Conservation (phyloP, 140 eudicot genomes). For the Stevia rebaudiana region DNA sequence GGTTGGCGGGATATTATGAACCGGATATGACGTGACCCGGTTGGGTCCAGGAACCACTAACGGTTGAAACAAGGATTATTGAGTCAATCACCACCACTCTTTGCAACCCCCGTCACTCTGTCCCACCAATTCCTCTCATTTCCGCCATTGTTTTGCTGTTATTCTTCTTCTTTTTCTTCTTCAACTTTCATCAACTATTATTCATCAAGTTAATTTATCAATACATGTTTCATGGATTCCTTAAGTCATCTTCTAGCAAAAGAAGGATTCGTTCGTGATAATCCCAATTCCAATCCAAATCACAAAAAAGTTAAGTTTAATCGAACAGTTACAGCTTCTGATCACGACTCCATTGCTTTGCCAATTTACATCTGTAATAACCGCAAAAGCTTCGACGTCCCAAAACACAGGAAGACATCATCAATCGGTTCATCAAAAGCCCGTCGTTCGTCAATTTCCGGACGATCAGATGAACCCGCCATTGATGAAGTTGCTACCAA, state of each 20-base stretch:
- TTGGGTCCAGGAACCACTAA: slow-evolving; percentile 11
- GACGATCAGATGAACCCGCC: slow-evolving; percentile 48
- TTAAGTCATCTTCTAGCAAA: slow-evolving; percentile 28
- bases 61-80: slow-evolving; percentile 24
- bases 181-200: neutral
- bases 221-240: slow-evolving; percentile 24
- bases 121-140: neutral
- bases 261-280: slow-evolving; percentile 23
- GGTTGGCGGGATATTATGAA: neutral
- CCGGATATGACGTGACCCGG: neutral
- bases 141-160: neutral
- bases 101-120: neutral
- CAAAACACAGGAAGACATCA: slow-evolving; percentile 22
- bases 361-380: slow-evolving; percentile 70
- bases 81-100: slow-evolving; percentile 24
- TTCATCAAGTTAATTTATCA: neutral
- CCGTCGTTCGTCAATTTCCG: slow-evolving; percentile 28
- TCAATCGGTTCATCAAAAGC: slow-evolving; percentile 34
- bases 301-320: slow-evolving; percentile 33
- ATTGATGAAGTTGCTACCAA: slow-evolving; percentile 53
- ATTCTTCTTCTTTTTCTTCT: slow-evolving; percentile 1
- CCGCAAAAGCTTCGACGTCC: slow-evolving; percentile 40
- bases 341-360: slow-evolving; percentile 44
- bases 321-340: slow-evolving; percentile 16
- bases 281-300: neutral